A percentile compares a stretch with the other conserved stretches of the same genome.
phyloP scores from a whole-genome alignment of 1,284 basidiomycete species.

The Rhizoctonia solani region DNA sequence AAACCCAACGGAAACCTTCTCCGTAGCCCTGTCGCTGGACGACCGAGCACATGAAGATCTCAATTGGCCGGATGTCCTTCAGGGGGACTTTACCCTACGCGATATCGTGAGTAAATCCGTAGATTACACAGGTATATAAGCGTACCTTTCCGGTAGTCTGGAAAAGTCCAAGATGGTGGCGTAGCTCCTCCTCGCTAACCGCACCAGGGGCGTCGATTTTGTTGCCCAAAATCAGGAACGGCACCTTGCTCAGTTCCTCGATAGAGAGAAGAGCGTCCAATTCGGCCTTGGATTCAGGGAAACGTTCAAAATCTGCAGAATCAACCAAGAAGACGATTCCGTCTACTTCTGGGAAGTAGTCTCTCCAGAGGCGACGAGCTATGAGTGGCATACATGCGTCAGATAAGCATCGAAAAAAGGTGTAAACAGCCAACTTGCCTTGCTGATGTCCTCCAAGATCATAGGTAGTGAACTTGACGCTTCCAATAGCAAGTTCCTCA shows the following conservation, averaged over 20 bases:
- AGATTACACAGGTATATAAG: conserved; percentile 26
- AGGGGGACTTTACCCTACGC: conserved; percentile 93
- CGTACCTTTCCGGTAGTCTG: conserved; percentile 98
- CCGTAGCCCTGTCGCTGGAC: conserved; percentile 99
- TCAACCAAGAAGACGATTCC: conserved; percentile 99
- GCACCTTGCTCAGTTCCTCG: conserved; percentile 93
- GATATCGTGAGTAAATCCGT: background rate
- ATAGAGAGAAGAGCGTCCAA: conserved; percentile 94
- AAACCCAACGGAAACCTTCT: conserved; percentile 98
- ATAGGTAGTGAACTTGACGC: conserved; percentile 98
- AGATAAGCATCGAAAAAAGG: conserved; percentile 6
- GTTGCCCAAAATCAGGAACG: conserved; percentile 98
- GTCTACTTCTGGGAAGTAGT: conserved; percentile 99
- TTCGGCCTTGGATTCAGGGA: conserved; percentile 95
- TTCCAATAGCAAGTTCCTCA: conserved; percentile 98
- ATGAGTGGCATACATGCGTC: conserved; percentile 33
- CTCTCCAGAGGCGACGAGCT: conserved; percentile 98
- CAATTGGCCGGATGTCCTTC: conserved; percentile 96
- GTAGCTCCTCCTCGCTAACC: conserved; percentile 96
- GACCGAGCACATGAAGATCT: conserved; percentile 99
- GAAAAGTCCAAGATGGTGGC: conserved; percentile 93
- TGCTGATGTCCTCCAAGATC: conserved; percentile 98
- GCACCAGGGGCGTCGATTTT: conserved; percentile 99
- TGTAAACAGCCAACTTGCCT: conserved; percentile 56
- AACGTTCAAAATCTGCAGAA: conserved; percentile 94